These are phyloP conservation scores for Phytophthora hibernalis DNA, from an alignment of 352 stramenopile genomes.

Conservation along the genomic window DNA sequence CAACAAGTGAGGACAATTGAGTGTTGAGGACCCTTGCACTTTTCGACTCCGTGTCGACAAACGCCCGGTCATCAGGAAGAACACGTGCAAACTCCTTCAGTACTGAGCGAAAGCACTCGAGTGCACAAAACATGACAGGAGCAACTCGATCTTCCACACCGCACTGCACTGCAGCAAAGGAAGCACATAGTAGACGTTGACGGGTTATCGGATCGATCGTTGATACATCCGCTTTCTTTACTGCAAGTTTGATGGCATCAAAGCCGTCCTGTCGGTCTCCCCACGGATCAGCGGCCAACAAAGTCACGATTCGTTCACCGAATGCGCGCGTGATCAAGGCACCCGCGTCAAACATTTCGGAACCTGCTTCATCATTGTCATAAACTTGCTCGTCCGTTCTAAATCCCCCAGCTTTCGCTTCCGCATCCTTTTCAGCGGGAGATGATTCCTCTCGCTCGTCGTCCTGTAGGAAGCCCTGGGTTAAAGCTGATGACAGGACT, in stretches of 20 bases:
- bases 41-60: conserved; percentile 37
- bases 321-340: conserved; percentile 76
- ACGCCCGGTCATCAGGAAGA: conserved; percentile 45
- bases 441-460: conserved; percentile 1
- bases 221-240: conserved; percentile 71
- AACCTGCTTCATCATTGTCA: conserved; percentile 1
- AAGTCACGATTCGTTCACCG: conserved; percentile 69
- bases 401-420: not conserved
- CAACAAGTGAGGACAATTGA: conserved; percentile 61
- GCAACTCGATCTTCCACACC: conserved; percentile 80
- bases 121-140: conserved; percentile 84
- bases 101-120: conserved; percentile 75
- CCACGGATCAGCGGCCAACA: conserved; percentile 79
- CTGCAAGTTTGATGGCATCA: conserved; percentile 66
- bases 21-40: conserved; percentile 52
- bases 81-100: conserved; percentile 70
- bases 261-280: conserved; percentile 83
- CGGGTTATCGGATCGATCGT: conserved; percentile 37
- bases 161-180: conserved; percentile 69
- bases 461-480: conserved; percentile 5
- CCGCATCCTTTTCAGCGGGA: conserved; percentile 9
- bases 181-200: conserved; percentile 71
- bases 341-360: conserved; percentile 60
- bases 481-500: conserved; percentile 65
- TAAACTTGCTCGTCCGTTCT: conserved; percentile 9